phyloP scores from a whole-genome alignment of 1,139 yeast species.

The Tardiomyces blankii region DNA sequence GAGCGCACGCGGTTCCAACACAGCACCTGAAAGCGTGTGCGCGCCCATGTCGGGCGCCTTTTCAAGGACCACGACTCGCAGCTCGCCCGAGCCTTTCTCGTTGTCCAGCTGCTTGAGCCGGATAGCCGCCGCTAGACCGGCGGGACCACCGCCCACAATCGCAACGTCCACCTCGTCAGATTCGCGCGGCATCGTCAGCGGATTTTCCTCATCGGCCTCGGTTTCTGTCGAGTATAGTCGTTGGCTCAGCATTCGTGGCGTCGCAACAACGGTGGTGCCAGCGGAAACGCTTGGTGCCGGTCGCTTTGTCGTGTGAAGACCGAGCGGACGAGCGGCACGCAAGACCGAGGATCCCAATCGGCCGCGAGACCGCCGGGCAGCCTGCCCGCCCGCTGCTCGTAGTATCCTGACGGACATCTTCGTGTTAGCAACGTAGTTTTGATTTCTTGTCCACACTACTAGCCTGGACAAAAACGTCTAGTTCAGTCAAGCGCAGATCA shows the following conservation, averaged over 20 bases:
- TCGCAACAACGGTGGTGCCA: no score
- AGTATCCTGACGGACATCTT: neutral
- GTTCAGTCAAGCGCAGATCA: no score
- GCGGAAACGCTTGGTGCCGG: neutral
- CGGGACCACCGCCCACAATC: slow-evolving; percentile 97
- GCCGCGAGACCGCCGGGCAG: neutral
- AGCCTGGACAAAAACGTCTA: no score
- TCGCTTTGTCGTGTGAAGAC: neutral
- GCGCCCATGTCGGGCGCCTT: slow-evolving; percentile 86
- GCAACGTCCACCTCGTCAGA: slow-evolving; percentile 84
- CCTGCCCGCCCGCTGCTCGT: neutral
- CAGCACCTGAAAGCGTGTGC: slow-evolving; percentile 90
- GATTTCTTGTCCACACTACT: no score
- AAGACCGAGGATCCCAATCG: neutral
- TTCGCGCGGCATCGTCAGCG: slow-evolving; percentile 47
- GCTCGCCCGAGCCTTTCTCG: slow-evolving; percentile 52
- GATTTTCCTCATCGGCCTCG: neutral
- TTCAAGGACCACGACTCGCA: slow-evolving; percentile 80
- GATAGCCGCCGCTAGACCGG: slow-evolving; percentile 92
- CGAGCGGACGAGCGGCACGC: neutral
- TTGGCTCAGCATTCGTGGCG: neutral
- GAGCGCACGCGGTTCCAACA: slow-evolving; percentile 78
- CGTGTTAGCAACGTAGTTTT: neutral
- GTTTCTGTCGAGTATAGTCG: neutral
- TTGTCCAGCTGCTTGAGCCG: slow-evolving; percentile 73